These are phyloP conservation scores for Aspergillus sp. DNA, from an alignment of 2,329 filamentous ascomycete species.

Conservation along the genomic window DNA sequence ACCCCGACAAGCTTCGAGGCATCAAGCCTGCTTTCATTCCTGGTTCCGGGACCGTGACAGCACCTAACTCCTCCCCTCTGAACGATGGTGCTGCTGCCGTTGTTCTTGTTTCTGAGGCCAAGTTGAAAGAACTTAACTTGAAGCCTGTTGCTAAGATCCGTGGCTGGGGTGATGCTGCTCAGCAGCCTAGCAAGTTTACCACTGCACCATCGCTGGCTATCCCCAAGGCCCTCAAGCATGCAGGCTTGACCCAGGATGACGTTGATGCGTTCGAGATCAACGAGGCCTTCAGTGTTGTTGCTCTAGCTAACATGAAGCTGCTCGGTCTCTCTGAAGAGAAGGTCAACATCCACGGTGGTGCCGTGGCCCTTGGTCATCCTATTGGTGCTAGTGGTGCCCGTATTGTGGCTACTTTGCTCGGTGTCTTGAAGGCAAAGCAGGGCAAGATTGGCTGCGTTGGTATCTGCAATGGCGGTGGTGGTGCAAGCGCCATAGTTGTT, in stretches of 20 bases:
- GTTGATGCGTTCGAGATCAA: slow-evolving; percentile 98
- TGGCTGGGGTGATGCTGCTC: slow-evolving; percentile 91
- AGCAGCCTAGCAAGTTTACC: slow-evolving; percentile 91
- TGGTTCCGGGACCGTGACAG: slow-evolving; percentile 76
- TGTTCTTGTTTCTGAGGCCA: slow-evolving; percentile 88
- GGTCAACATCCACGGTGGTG: slow-evolving; percentile 92
- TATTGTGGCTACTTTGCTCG: slow-evolving; percentile 82
- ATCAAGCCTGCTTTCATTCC: slow-evolving; percentile 80
- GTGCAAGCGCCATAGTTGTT: slow-evolving; percentile 87
- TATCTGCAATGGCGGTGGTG: slow-evolving; percentile 97
- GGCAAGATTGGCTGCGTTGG: slow-evolving; percentile 89
- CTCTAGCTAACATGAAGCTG: slow-evolving; percentile 92
- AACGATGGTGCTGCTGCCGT: slow-evolving; percentile 91
- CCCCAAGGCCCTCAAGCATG: slow-evolving; percentile 95
- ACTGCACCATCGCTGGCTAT: slow-evolving; percentile 88
- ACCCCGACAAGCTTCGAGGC: slow-evolving; percentile 71
- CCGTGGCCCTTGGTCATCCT: slow-evolving; percentile 92
- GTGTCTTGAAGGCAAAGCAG: slow-evolving; percentile 82
- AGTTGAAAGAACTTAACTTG: slow-evolving; percentile 82
- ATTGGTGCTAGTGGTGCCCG: slow-evolving; percentile 89
- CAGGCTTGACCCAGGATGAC: slow-evolving; percentile 66
- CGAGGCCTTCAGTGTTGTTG: slow-evolving; percentile 96
- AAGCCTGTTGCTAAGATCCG: slow-evolving; percentile 95
- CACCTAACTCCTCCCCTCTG: slow-evolving; percentile 91
- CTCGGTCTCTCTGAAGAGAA: slow-evolving; percentile 71